phyloP scores from a whole-genome alignment of 140 eudicot genomes.

The Anethum foeniculum region DNA sequence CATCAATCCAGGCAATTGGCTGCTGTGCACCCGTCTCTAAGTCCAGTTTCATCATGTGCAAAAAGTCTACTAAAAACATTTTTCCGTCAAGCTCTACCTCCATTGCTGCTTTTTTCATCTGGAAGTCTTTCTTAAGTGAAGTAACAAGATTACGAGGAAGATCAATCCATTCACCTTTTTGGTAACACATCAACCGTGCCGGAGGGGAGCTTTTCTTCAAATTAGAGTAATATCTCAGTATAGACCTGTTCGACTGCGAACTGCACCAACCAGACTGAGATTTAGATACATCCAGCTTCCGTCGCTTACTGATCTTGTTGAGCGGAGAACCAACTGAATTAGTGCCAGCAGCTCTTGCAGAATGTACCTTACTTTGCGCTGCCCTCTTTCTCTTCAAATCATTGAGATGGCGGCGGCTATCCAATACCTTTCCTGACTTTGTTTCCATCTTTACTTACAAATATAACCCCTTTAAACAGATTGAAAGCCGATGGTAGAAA shows the following conservation, averaged over 20 bases:
- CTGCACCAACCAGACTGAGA: constrained; percentile 21
- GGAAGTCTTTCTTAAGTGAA: constrained; percentile 40
- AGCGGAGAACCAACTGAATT: constrained; percentile 25
- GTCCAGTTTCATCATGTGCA: constrained; percentile 62
- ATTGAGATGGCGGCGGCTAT: constrained; percentile 35
- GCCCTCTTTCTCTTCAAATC: constrained; percentile 50
- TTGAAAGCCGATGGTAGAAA: constrained; percentile 19
- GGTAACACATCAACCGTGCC: constrained; percentile 56
- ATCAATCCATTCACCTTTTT: constrained; percentile 70
- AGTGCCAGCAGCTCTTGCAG: constrained; percentile 20
- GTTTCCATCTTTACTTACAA: constrained; percentile 51
- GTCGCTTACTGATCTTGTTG: constrained; percentile 47
- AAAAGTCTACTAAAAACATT: constrained; percentile 41
- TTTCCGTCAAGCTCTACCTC: constrained; percentile 48
- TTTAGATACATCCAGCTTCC: constrained; percentile 41
- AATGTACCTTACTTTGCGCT: constrained; percentile 27
- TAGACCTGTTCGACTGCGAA: constrained; percentile 26
- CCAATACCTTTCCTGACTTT: constrained; percentile 54
- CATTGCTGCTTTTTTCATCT: constrained; percentile 40
- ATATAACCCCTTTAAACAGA: constrained; percentile 28
- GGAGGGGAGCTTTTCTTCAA: constrained; percentile 52
- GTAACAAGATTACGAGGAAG: constrained; percentile 37
- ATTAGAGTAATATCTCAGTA: constrained; percentile 52
- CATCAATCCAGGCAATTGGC: constrained; percentile 96
- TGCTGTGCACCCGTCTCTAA: constrained; percentile 48